phyloP scores from a whole-genome alignment of 164 flowering plant species.

The Akebia trifoliata region DNA sequence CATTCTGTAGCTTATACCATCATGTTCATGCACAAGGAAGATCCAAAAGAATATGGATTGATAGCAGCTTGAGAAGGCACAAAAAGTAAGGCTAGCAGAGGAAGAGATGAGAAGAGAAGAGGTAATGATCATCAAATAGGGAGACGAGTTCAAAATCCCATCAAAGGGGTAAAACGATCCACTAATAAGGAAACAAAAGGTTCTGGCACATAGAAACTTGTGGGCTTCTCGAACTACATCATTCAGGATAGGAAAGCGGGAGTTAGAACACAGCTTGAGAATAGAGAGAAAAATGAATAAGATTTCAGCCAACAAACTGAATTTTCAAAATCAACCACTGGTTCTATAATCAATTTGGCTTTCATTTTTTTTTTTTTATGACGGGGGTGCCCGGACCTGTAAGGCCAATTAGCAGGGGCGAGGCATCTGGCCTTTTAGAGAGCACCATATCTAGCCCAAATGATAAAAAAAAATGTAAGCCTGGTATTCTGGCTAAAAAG shows the following conservation, averaged over 20 bases:
- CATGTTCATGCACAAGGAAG: neutral
- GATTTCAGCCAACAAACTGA: neutral
- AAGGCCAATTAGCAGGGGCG: no score
- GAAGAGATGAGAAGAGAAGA: neutral
- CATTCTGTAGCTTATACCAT: neutral
- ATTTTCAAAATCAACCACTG: neutral
- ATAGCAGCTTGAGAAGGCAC: neutral
- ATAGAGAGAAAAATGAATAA: neutral
- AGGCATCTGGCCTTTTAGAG: no score
- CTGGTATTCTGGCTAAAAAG: neutral
- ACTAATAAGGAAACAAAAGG: no score
- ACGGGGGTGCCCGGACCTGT: no score
- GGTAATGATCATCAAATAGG: no score
- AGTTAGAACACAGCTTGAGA: neutral
- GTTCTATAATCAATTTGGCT: neutral
- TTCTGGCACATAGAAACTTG: no score
- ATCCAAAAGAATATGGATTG: neutral
- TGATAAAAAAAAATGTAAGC: neutral
- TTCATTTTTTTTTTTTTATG: no score
- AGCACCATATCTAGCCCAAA: no score
- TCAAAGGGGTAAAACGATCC: no score
- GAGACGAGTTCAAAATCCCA: no score
- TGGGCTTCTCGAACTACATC: no score
- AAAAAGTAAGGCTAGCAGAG: no score
- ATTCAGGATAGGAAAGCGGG: neutral